These are phyloP conservation scores for Exophiala spinifera DNA, from an alignment of 2,329 filamentous ascomycete genomes.

Conservation along the genomic window DNA sequence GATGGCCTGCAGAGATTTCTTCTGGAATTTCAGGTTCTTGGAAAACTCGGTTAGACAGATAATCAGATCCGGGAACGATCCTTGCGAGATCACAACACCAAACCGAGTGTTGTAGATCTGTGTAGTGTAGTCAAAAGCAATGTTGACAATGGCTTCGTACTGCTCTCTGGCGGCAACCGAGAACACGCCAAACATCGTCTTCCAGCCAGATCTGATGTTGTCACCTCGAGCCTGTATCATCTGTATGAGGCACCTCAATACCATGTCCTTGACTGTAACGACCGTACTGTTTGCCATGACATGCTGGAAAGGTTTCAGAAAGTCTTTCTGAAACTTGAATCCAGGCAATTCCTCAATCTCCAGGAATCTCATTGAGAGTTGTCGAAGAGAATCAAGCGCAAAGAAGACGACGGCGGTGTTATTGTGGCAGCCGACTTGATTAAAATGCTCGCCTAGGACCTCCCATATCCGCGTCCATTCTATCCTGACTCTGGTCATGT, in stretches of 20 bases:
- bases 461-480: constrained; percentile 99
- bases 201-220: constrained; percentile 96
- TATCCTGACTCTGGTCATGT: constrained; percentile 97
- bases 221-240: constrained; percentile 98
- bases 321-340: constrained; percentile 99
- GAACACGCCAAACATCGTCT: constrained; percentile 99
- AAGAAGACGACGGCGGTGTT: constrained; percentile 98
- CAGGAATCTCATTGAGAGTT: constrained; percentile 98
- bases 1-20: constrained; percentile 94
- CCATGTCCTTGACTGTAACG: constrained; percentile 94
- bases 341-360: constrained; percentile 95
- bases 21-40: constrained; percentile 97
- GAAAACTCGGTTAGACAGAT: constrained; percentile 98
- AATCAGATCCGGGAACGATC: constrained; percentile 92
- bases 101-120: constrained; percentile 96
- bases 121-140: constrained; percentile 94
- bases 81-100: constrained; percentile 91
- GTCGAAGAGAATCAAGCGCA: constrained; percentile 87
- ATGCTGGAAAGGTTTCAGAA: constrained; percentile 96
- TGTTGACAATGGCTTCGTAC: constrained; percentile 91
- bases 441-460: constrained; percentile 97
- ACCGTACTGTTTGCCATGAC: constrained; percentile 91
- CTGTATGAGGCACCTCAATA: constrained; percentile 90
- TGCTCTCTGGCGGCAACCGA: constrained; percentile 91
- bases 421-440: constrained; percentile 91